phyloP scores from a whole-genome alignment of 2,329 filamentous ascomycete genomes.

The Trichophaea hybrida region DNA sequence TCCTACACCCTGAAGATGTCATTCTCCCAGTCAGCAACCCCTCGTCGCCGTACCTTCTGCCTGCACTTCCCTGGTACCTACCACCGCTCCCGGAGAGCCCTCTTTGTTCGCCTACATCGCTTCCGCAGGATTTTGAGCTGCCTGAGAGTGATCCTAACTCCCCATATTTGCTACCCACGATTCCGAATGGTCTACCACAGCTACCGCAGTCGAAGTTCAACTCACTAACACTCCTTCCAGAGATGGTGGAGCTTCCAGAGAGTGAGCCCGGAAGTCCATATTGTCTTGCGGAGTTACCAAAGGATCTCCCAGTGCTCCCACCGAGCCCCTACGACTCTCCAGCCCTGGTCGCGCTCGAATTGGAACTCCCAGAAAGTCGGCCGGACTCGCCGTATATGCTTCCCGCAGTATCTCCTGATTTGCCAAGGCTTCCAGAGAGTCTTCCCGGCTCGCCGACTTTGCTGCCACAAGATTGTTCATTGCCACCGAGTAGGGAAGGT shows the following conservation, averaged over 20 bases:
- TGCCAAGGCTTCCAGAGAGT: background rate
- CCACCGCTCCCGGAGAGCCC: constrained; percentile 6
- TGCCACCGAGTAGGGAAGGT: background rate
- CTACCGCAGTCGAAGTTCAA: constrained; percentile 5
- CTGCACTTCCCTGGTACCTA: background rate
- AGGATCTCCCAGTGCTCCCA: background rate
- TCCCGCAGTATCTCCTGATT: background rate
- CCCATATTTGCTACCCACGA: background rate
- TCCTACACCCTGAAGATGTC: background rate
- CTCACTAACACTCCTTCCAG: constrained; percentile 11
- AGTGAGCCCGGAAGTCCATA: background rate
- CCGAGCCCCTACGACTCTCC: constrained; percentile 1
- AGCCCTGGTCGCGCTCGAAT: background rate
- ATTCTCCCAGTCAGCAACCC: constrained; percentile 9
- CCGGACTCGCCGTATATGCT: constrained; percentile 1
- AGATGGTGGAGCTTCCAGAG: background rate
- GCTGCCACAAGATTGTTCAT: background rate
- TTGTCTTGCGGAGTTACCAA: background rate
- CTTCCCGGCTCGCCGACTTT: background rate
- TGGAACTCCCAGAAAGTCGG: background rate
- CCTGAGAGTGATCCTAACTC: background rate
- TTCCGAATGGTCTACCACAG: constrained; percentile 8
- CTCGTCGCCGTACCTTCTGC: constrained; percentile 8
- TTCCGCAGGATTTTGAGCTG: background rate
- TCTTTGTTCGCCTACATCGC: background rate